These are phyloP conservation scores for Aspergillus proliferans DNA, from an alignment of 2,329 filamentous ascomycete species.

Conservation along the genomic window DNA sequence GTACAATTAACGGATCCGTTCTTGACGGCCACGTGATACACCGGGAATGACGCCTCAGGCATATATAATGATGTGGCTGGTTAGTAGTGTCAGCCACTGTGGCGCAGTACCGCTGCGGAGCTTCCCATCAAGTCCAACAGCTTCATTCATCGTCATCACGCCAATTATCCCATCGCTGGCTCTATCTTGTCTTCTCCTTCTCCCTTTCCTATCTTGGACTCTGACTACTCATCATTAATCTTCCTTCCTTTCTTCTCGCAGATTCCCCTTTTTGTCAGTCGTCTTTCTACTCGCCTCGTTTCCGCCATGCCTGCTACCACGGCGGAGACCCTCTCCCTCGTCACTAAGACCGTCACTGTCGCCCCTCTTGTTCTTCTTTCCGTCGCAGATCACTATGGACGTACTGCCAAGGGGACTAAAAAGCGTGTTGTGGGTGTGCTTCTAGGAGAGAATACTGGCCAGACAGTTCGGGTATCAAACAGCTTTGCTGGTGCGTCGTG, in stretches of 20 bases:
- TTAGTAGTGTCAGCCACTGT: slow-evolving; percentile 3
- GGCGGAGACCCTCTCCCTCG: slow-evolving; percentile 90
- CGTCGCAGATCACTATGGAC: slow-evolving; percentile 96
- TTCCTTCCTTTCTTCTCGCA: background rate
- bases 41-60: slow-evolving; percentile 9
- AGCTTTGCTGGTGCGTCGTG: slow-evolving; percentile 79
- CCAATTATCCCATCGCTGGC: background rate
- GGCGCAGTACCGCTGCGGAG: slow-evolving; percentile 9
- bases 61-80: background rate
- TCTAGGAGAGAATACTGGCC: slow-evolving; percentile 91
- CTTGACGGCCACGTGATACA: slow-evolving; percentile 4
- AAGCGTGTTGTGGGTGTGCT: slow-evolving; percentile 90
- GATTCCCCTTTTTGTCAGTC: background rate
- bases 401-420: slow-evolving; percentile 80
- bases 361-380: slow-evolving; percentile 96
- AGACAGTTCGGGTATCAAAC: slow-evolving; percentile 95
- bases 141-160: slow-evolving; percentile 1
- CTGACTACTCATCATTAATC: background rate
- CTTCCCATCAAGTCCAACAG: slow-evolving; percentile 7
- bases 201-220: slow-evolving; percentile 1
- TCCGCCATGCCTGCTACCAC: slow-evolving; percentile 87
- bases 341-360: slow-evolving; percentile 91
- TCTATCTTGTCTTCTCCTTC: background rate
- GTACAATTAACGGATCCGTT: background rate
- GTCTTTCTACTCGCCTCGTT: background rate